Conservation (phyloP, 345 rosid genomes). For the Combretum micranthum region DNA sequence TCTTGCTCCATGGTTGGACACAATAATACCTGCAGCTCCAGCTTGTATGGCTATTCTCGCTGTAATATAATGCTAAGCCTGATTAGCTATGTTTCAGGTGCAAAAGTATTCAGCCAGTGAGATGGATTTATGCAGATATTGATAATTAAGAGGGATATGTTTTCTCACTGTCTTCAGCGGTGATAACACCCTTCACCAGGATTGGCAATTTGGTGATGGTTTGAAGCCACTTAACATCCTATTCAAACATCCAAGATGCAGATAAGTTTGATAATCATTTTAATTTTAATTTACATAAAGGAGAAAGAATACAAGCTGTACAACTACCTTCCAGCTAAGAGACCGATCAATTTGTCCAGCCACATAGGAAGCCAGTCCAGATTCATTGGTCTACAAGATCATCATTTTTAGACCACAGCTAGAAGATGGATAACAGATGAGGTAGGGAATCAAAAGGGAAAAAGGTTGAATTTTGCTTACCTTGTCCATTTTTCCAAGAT, state of each 20-base stretch:
- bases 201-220: conserved; percentile 87
- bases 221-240: conserved; percentile 93
- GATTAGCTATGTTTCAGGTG: neutral
- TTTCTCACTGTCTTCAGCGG: conserved; percentile 79
- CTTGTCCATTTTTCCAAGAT: conserved; percentile 71
- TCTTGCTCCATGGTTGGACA: conserved; percentile 94
- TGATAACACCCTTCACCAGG: conserved; percentile 85
- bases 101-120: neutral
- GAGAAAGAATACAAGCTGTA: too few relatives aligned
- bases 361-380: conserved; percentile 89
- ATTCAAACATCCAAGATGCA: conserved; percentile 5
- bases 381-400: conserved; percentile 53
- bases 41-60: conserved; percentile 63
- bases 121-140: neutral
- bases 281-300: too few relatives aligned
- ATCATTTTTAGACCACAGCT: neutral
- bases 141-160: neutral
- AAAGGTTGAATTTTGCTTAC: conserved; percentile 21
- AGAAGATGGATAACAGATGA: neutral
- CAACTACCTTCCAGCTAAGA: conserved; percentile 82
- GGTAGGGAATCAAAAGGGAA: too few relatives aligned
- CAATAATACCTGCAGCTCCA: conserved; percentile 90
- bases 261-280: neutral
- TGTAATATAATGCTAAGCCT: conserved; percentile 18
- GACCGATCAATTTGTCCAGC: conserved; percentile 76